Conservation (phyloP, 116 monocot species). For the Posidonia oceanica region DNA sequence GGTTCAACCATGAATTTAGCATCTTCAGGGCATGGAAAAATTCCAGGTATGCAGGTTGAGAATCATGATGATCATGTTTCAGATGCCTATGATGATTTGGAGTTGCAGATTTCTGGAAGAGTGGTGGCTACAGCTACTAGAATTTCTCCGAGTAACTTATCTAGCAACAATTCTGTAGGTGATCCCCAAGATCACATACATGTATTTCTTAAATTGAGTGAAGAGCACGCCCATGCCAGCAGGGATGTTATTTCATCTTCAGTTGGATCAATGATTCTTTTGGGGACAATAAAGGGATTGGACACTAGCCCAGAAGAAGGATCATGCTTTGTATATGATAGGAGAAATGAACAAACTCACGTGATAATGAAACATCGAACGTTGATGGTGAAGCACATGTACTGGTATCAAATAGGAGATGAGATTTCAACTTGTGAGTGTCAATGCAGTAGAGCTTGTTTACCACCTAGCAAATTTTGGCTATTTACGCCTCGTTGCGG, state of each 20-base stretch:
- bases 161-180: conserved; percentile 3
- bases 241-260: conserved; percentile 6
- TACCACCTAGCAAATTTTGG: conserved; percentile 99
- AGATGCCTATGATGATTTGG: conserved; percentile 66
- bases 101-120: conserved; percentile 65
- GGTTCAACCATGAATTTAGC: conserved; percentile 7
- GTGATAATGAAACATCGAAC: conserved; percentile 90
- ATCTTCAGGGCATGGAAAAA: conserved; percentile 6
- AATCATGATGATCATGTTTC: conserved; percentile 7
- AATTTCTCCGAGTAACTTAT: conserved; percentile 23
- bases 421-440: conserved; percentile 79
- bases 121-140: conserved; percentile 76
- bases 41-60: conserved; percentile 8
- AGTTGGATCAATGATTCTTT: conserved; percentile 18
- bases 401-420: conserved; percentile 68
- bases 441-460: conserved; percentile 72
- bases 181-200: conserved; percentile 62
- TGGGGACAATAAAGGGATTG: conserved; percentile 78
- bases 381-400: conserved; percentile 95
- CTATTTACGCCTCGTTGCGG: conserved; percentile 80
- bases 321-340: conserved; percentile 65
- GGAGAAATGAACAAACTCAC: conserved; percentile 60
- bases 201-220: conserved; percentile 44
- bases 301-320: conserved; percentile 79
- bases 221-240: conserved; percentile 5